phyloP scores from a whole-genome alignment of 805 yeast species.

The Candida stauntonica region DNA sequence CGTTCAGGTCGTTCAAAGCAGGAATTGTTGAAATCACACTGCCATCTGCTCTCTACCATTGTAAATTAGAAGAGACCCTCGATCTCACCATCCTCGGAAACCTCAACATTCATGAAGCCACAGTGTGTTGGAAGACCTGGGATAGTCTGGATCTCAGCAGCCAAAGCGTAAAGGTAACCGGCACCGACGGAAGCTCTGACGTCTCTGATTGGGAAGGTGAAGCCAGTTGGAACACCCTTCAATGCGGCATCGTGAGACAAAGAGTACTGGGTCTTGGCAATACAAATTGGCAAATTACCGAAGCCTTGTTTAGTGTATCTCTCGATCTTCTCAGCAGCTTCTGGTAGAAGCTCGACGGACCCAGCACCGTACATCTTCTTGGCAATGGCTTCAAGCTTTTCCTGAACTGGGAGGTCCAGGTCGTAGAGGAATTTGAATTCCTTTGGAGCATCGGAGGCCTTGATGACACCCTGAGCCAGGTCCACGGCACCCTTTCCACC shows the following conservation, averaged over 20 bases:
- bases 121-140: slow-evolving; percentile 84
- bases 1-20: not conserved
- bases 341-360: slow-evolving; percentile 61
- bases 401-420: slow-evolving; percentile 56
- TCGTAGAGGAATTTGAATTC: slow-evolving; percentile 56
- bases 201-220: slow-evolving; percentile 77
- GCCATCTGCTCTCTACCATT: no score
- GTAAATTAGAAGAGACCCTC: slow-evolving; percentile 64
- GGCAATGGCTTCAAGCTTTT: slow-evolving; percentile 63
- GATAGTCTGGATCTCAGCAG: slow-evolving; percentile 82
- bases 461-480: slow-evolving; percentile 66
- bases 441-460: slow-evolving; percentile 46
- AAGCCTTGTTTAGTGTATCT: slow-evolving; percentile 71
- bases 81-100: slow-evolving; percentile 72
- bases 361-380: slow-evolving; percentile 75
- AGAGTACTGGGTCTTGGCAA: slow-evolving; percentile 84
- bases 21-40: not conserved
- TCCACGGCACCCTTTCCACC: slow-evolving; percentile 81
- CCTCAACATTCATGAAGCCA: slow-evolving; percentile 85
- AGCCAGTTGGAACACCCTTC: slow-evolving; percentile 81
- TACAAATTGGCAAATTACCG: slow-evolving; percentile 73
- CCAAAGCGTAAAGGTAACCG: slow-evolving; percentile 78
- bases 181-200: slow-evolving; percentile 78
- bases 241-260: slow-evolving; percentile 76
- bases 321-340: slow-evolving; percentile 66